Evolutionary conservation across 768 basidiomycete genomes (phyloP).

Genomic region (Trametes sanguinea): DNA sequence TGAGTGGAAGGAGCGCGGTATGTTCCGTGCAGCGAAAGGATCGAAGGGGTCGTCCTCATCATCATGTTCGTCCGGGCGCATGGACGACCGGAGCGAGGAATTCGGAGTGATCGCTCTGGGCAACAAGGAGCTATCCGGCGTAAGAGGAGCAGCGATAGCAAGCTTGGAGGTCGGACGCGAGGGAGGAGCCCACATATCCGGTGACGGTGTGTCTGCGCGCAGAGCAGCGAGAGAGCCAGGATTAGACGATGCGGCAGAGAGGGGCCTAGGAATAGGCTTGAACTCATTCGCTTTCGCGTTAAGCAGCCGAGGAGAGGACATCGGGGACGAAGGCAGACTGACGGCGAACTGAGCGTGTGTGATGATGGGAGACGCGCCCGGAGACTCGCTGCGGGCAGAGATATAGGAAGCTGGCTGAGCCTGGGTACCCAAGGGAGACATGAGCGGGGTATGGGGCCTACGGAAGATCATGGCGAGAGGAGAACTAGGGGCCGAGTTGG

Average conservation of each 20-base stretch:
- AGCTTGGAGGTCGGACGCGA: conserved; percentile 78
- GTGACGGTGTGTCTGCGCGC: conserved; percentile 81
- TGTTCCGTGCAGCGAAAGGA: conserved; percentile 58
- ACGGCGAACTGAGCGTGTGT: conserved; percentile 72
- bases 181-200: conserved; percentile 86
- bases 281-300: conserved; percentile 92
- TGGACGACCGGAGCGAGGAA: conserved; percentile 65
- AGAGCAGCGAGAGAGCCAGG: conserved; percentile 50
- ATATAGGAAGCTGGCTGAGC: conserved; percentile 58
- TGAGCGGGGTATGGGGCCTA: conserved; percentile 76
- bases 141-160: conserved; percentile 87
- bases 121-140: conserved; percentile 62
- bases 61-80: conserved; percentile 58
- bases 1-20: conserved; percentile 62
- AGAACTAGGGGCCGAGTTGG: conserved; percentile 71
- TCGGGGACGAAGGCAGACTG: conserved; percentile 80
- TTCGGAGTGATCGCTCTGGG: conserved; percentile 68
- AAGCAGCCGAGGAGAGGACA: conserved; percentile 81
- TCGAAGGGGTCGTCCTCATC: conserved; percentile 89
- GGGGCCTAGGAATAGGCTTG: conserved; percentile 78
- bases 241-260: conserved; percentile 71
- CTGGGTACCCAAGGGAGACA: conserved; percentile 69
- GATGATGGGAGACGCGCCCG: conserved; percentile 68
- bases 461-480: conserved; percentile 75
- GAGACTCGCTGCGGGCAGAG: conserved; percentile 51